Percentiles rank a stretch among this genome's conserved stretches.
phyloP scores from a whole-genome alignment of 371 early-diverging fungal genomes.

The Actinomortierella ambigua region DNA sequence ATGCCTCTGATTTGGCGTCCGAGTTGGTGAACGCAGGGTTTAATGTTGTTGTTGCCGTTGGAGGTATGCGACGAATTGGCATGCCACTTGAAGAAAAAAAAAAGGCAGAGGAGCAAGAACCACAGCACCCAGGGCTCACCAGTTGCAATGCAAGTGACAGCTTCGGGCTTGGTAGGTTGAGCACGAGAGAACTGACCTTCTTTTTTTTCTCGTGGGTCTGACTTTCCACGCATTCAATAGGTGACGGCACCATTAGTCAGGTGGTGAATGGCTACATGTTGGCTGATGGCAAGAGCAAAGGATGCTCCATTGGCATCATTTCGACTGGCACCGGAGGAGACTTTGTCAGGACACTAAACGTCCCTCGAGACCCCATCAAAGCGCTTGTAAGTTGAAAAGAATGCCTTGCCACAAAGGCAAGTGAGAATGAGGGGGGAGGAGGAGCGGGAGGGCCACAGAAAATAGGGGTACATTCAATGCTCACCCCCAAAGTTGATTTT shows the following conservation, averaged over 20 bases:
- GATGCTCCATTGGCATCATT: constrained; percentile 34
- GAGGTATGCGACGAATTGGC: constrained; percentile 21
- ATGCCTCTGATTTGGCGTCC: constrained; percentile 36
- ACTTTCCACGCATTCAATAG: no score
- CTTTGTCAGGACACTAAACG: constrained; percentile 32
- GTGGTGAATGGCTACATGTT: constrained; percentile 46
- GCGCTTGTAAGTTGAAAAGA: constrained; percentile 22
- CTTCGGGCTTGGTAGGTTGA: no score
- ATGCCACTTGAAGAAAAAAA: no score
- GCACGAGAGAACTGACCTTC: no score
- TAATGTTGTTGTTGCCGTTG: constrained; percentile 32
- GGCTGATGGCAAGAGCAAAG: constrained; percentile 22
- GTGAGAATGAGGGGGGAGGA: background rate
- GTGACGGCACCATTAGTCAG: constrained; percentile 47
- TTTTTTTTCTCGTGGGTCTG: no score
- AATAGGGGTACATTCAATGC: no score
- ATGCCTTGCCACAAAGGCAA: background rate
- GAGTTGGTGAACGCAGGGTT: constrained; percentile 27
- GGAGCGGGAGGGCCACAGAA: no score
- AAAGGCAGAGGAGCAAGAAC: no score
- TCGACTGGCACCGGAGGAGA: constrained; percentile 46
- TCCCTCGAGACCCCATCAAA: constrained; percentile 22
- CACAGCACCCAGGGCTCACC: no score
- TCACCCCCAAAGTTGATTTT: no score
- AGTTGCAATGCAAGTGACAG: no score